These are phyloP conservation scores for Hemisphaericaspora xylanilytica DNA, from an alignment of 1,139 yeast species.

Conservation along the genomic window DNA sequence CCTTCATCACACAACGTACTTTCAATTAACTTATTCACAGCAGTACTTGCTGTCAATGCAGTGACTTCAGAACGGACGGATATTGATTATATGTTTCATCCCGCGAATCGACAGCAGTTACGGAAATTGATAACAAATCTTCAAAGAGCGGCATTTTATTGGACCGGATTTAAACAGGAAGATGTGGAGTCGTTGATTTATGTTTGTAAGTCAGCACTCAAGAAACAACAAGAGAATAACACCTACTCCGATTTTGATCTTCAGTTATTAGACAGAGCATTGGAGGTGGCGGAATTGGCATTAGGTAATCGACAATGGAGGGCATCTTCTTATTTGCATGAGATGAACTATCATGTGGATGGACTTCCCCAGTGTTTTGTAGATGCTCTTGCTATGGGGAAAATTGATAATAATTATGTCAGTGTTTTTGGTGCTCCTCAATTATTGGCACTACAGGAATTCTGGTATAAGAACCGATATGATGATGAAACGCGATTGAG, in stretches of 20 bases:
- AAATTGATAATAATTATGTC: constrained; percentile 25
- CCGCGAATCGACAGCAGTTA: constrained; percentile 51
- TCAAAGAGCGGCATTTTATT: constrained; percentile 66
- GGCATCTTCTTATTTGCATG: constrained; percentile 55
- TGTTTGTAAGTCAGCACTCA: constrained; percentile 47
- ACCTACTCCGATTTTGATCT: constrained; percentile 39
- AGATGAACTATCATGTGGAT: constrained; percentile 55
- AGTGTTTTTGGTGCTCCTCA: constrained; percentile 63
- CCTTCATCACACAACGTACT: constrained; percentile 63
- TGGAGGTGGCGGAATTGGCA: constrained; percentile 47
- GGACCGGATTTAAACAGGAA: constrained; percentile 66
- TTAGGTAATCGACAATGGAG: constrained; percentile 54
- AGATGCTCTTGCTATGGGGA: constrained; percentile 44
- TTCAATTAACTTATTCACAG: constrained; percentile 59
- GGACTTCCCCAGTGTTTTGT: constrained; percentile 43
- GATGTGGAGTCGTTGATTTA: constrained; percentile 52
- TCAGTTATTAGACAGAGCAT: constrained; percentile 37
- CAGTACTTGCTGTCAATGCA: constrained; percentile 70
- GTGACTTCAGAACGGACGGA: constrained; percentile 69
- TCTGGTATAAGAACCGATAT: constrained; percentile 53
- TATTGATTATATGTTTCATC: constrained; percentile 69
- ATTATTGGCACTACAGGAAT: constrained; percentile 49
- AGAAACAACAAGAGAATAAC: constrained; percentile 28
- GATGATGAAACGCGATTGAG: constrained; percentile 23
- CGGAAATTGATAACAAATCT: constrained; percentile 57